These are phyloP conservation scores for Crotalaria pallida DNA, from an alignment of 306 rosid species.

Conservation along the genomic window DNA sequence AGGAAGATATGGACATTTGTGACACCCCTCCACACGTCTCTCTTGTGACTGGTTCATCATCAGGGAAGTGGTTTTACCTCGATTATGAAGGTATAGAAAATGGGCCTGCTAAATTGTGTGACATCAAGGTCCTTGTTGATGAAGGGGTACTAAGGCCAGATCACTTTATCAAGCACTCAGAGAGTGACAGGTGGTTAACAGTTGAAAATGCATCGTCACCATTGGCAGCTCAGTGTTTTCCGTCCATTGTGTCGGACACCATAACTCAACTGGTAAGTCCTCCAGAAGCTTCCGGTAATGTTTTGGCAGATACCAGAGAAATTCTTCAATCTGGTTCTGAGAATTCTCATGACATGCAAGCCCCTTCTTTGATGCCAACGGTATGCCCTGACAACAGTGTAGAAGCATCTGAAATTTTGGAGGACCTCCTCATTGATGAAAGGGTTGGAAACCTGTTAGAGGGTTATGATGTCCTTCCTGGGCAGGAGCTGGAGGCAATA, in stretches of 20 bases:
- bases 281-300: constrained; percentile 96
- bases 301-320: constrained; percentile 64
- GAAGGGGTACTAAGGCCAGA: constrained; percentile 81
- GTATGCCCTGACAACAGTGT: constrained; percentile 27
- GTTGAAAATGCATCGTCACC: constrained; percentile 97
- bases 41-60: constrained; percentile 49
- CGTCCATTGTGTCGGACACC: constrained; percentile 63
- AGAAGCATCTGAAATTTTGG: constrained; percentile 41
- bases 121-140: constrained; percentile 76
- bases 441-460: constrained; percentile 67
- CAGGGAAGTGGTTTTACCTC: constrained; percentile 93
- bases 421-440: constrained; percentile 73
- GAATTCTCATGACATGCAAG: constrained; percentile 30
- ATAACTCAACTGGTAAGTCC: constrained; percentile 82
- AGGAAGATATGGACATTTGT: constrained; percentile 99
- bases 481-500: constrained; percentile 76
- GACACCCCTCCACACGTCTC: constrained; percentile 97
- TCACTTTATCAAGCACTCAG: constrained; percentile 88
- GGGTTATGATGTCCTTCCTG: constrained; percentile 77
- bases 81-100: constrained; percentile 75
- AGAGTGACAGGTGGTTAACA: constrained; percentile 90
- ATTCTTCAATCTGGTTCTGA: constrained; percentile 38
- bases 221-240: constrained; percentile 51
- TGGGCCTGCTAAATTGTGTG: constrained; percentile 79
- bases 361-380: constrained; percentile 18